Evolutionary conservation across 179 eudicot genomes (phyloP).

Genomic region (Carnegiea gigantea): DNA sequence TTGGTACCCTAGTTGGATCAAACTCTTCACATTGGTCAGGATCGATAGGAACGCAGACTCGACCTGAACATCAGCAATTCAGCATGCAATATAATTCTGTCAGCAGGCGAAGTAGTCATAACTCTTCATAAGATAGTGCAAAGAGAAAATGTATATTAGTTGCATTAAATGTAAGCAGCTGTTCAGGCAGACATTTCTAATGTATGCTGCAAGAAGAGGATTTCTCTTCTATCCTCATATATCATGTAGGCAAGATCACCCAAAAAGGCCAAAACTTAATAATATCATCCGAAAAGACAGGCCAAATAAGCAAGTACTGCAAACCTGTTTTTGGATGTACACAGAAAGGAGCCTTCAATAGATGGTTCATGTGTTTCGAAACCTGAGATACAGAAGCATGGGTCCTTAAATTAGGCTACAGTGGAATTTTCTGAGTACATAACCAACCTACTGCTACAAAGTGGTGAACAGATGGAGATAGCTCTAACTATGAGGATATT

Average conservation of each 20-base stretch:
- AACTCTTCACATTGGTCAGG: conserved; percentile 78
- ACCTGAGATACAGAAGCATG: conserved; percentile 50
- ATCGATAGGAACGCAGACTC: conserved; percentile 90
- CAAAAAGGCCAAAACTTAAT: not conserved
- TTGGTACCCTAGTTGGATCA: conserved; percentile 82
- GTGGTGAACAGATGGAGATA: not conserved
- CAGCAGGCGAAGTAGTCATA: not conserved
- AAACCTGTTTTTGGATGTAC: conserved; percentile 95
- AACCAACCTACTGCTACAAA: not conserved
- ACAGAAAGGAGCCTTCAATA: conserved; percentile 94
- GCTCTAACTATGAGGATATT: not conserved
- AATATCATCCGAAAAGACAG: not conserved
- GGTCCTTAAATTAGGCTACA: not conserved
- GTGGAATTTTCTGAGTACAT: not conserved
- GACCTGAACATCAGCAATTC: conserved; percentile 48
- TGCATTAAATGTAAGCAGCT: not conserved
- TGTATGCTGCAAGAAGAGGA: not conserved
- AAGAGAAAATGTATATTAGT: not conserved
- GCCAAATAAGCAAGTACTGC: not conserved
- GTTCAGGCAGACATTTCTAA: not conserved
- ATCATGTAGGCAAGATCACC: not conserved
- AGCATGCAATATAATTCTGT: not conserved
- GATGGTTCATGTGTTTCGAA: conserved; percentile 90
- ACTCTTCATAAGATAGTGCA: not conserved
- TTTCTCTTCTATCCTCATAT: not conserved